Evolutionary conservation across 2,329 filamentous ascomycete species (phyloP), one percentile per base, ranked within the genome.

Genomic region (Pseudogymnoascus sp.): DNA sequence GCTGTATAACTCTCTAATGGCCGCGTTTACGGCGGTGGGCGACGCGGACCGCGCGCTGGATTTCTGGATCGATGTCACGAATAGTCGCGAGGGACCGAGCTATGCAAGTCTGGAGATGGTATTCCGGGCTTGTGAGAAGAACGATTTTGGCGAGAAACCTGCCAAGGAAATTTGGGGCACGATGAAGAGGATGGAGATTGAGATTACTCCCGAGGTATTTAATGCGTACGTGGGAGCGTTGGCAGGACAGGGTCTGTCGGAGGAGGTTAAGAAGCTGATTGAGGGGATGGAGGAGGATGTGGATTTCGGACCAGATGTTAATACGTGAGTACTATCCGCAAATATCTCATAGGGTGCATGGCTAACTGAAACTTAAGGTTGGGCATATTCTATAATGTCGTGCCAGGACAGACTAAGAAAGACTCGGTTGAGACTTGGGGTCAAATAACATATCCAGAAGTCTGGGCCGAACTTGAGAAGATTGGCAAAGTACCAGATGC

Each of bases 1-100:
- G 62, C 79, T 98, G 2, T 85, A 89, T 69, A 98, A 96, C 70
- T 86, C 89, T 0, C 78, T 98, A 59, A 96, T 99, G 87, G 81
- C 95, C 11, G 93, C 91, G 0, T 93, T 96, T 72, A 85, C 86
- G 1, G 83, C 84, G 1, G 89, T 86, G 70, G 89, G 84, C 6
- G 80, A 86, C 66, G 81, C 88, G 0, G 76, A 82, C 31, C 83
- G 84, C 62, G 90, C 90, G 1, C 78, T 96, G 66, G 85, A 88
- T 59, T 91, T 91, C 72, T 98, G 93, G 91, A 81, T 86, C 62
- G 86, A 96, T 59, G 92, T 99, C 63, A 86, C 88, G n/a, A 83
- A 85, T 63, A 91, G 88, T 0, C 80, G 82, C n/a, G 93, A 98
- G 75, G 95, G 95, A 0, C 95, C 95, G 0, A 89, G 88, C 1